Percentiles rank a stretch among this genome's conserved stretches.
These are phyloP conservation scores for Vitis rotundifolia DNA, from an alignment of 164 flowering plant species.

Conservation along the genomic window DNA sequence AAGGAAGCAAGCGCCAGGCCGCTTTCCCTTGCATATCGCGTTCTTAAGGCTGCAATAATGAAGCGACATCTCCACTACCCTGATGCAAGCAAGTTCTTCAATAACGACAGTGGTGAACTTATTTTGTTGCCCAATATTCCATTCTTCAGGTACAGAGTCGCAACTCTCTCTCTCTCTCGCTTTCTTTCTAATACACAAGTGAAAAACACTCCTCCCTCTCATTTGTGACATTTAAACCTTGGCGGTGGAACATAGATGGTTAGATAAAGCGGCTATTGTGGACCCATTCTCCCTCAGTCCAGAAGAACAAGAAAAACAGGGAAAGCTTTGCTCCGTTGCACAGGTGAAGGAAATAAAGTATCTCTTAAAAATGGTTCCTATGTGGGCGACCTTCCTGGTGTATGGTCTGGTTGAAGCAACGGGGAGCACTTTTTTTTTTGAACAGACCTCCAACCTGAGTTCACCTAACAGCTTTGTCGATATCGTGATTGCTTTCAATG, in stretches of 20 bases:
- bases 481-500: no score
- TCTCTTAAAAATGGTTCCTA: constrained; percentile 25
- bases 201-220: no score
- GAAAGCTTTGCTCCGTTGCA: constrained; percentile 28
- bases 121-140: not conserved
- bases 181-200: no score
- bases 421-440: constrained; percentile 27
- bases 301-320: constrained; percentile 7
- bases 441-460: constrained; percentile 23
- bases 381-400: constrained; percentile 28
- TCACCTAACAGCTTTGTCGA: not conserved
- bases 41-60: not conserved
- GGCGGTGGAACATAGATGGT: not conserved
- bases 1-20: not conserved
- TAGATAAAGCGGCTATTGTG: constrained; percentile 29
- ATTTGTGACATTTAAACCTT: no score
- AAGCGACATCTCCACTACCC: not conserved
- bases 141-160: not conserved
- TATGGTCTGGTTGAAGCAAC: constrained; percentile 22
- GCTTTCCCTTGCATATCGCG: not conserved
- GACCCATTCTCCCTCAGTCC: not conserved
- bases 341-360: constrained; percentile 29
- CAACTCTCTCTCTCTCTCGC: no score
- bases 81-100: not conserved
- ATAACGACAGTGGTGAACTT: not conserved